Evolutionary conservation across 1,139 yeast species (phyloP).

Genomic region (Suhomyces taliae): DNA sequence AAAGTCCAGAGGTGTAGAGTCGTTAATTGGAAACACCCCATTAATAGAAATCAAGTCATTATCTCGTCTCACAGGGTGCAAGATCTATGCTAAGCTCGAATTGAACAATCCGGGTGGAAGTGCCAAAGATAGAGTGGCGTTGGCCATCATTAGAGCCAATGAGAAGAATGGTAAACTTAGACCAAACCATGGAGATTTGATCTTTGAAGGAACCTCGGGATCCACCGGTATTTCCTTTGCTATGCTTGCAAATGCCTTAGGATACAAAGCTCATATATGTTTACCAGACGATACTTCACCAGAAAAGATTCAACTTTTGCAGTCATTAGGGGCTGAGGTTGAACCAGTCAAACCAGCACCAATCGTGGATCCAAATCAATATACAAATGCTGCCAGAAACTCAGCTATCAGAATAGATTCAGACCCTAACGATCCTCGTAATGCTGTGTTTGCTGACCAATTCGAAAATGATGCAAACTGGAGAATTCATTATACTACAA

Average conservation of each 20-base stretch:
- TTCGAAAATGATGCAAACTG: slow-evolving; percentile 93
- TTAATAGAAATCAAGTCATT: slow-evolving; percentile 74
- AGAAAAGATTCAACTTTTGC: slow-evolving; percentile 73
- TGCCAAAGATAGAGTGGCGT: slow-evolving; percentile 92
- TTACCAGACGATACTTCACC: slow-evolving; percentile 92
- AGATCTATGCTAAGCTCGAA: slow-evolving; percentile 85
- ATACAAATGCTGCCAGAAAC: slow-evolving; percentile 80
- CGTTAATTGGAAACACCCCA: slow-evolving; percentile 87
- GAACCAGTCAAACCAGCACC: slow-evolving; percentile 93
- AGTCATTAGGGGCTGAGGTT: slow-evolving; percentile 78
- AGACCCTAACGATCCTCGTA: slow-evolving; percentile 35
- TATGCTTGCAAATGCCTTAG: slow-evolving; percentile 80
- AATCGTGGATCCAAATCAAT: slow-evolving; percentile 89
- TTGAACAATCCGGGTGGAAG: slow-evolving; percentile 91
- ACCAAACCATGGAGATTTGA: slow-evolving; percentile 59
- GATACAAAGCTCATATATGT: slow-evolving; percentile 87
- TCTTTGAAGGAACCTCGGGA: slow-evolving; percentile 94
- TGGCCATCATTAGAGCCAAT: slow-evolving; percentile 72
- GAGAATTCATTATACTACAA: slow-evolving; percentile 75
- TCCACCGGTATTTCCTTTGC: slow-evolving; percentile 96
- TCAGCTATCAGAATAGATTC: slow-evolving; percentile 58
- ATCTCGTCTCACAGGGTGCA: slow-evolving; percentile 75
- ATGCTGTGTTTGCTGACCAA: slow-evolving; percentile 90
- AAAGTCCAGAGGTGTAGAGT: slow-evolving; percentile 40
- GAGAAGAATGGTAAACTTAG: slow-evolving; percentile 58